Base-by-base conservation (phyloP, 73 alveolate genomes). In the Blepharisma japonicum region DNA sequence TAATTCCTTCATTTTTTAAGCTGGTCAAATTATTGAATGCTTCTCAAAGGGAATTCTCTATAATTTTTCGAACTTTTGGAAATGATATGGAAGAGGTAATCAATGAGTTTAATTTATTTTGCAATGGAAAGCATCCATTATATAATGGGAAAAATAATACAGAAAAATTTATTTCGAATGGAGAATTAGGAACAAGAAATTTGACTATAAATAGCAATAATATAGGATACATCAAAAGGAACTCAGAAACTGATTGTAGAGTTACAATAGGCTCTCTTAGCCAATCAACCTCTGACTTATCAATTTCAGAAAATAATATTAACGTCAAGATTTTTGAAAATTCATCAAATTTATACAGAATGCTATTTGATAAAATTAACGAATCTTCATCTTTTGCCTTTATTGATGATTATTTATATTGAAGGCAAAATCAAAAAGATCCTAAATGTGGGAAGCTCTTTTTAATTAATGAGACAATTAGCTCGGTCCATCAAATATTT, bases 121-220 rank as follows among this genome's bases (percentile, higher is more conserved):
- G 99, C 84, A 86, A 85, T 56, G 99, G 99, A 45, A 93, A 85
- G 56, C 99, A 96, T 81, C 99, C 99, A 32, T 84, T 95, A 32
- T 96, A 79, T 71, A 92, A 88, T 79, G 97, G 98, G 18, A 86
- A 92, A 77, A 86, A 91, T 47, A 92, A 92, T 23, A 92, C 89
- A 55, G 96, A 96, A 51, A 80, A 89, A 56, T 84, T 91, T 25
- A 85, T 70, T 61, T 96, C 95, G 78, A 98, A 94, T 81, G 99
- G 99, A 49, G 83, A 96, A 86, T 88, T 88, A 54, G 92, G 92
- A 79, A 92, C 92, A 71, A 94, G 94, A 82, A 86, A 87, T 71
- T 78, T 90, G 70, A 87, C 92, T n/a, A 84, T 80, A 77, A 97
- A 96, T 7, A 70, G 82, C 49, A 70, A 83, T 56, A 83, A 83